Percentiles rank a stretch among this genome's conserved stretches.
These are phyloP conservation scores for Clavispora phyllophila DNA, from an alignment of 805 yeast species.

Conservation along the genomic window DNA sequence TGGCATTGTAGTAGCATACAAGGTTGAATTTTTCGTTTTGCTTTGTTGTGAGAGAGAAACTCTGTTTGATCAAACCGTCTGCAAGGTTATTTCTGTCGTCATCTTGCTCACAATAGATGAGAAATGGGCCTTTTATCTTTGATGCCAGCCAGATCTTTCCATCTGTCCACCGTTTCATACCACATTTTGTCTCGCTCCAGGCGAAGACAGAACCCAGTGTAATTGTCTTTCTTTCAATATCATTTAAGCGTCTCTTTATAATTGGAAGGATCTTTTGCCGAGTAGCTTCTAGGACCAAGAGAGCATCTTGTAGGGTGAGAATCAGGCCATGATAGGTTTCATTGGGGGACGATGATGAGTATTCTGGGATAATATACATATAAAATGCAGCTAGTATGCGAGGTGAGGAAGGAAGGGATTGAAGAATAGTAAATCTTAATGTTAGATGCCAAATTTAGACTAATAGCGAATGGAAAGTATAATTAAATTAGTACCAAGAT, in stretches of 20 bases:
- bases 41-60: slow-evolving; percentile 52
- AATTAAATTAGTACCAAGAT: no score
- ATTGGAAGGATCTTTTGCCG: slow-evolving; percentile 51
- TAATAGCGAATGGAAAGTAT: no score
- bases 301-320: slow-evolving; percentile 55
- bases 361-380: slow-evolving; percentile 2
- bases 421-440: not conserved
- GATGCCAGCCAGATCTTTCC: slow-evolving; percentile 72
- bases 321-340: slow-evolving; percentile 61
- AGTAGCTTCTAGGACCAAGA: slow-evolving; percentile 62
- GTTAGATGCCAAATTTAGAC: no score
- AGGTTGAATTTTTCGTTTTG: slow-evolving; percentile 54
- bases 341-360: not conserved
- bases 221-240: slow-evolving; percentile 49
- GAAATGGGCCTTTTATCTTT: slow-evolving; percentile 58
- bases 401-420: not conserved
- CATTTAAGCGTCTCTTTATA: slow-evolving; percentile 54
- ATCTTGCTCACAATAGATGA: slow-evolving; percentile 59
- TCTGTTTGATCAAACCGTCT: slow-evolving; percentile 60
- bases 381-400: not conserved
- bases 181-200: slow-evolving; percentile 69
- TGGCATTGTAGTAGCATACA: slow-evolving; percentile 43
- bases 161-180: slow-evolving; percentile 76
- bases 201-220: slow-evolving; percentile 58
- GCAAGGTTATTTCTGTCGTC: slow-evolving; percentile 23